These are phyloP conservation scores for Tetradesmus lagerheimii DNA, from an alignment of 139 green algal species.

Conservation along the genomic window DNA sequence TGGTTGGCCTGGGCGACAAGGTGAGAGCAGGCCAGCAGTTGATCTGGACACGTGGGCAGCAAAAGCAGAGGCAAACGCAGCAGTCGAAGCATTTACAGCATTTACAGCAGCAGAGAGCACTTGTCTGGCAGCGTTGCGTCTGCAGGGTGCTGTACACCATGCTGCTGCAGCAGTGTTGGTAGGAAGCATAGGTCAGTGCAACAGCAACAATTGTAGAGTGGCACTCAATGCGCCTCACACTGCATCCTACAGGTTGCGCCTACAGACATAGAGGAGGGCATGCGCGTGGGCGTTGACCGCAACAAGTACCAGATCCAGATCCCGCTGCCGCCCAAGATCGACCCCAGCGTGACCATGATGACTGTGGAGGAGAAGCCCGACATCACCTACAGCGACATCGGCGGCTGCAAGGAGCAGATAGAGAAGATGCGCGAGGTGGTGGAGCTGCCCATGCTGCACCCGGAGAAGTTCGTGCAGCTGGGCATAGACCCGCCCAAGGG, in stretches of 20 bases:
- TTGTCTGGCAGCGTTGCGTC: neutral
- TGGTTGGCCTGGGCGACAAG: constrained; percentile 97
- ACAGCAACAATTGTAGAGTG: neutral
- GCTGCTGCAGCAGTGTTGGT: neutral
- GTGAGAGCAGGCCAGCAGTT: constrained; percentile 63
- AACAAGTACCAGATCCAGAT: constrained; percentile 99
- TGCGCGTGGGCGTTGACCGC: constrained; percentile 98
- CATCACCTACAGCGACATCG: constrained; percentile 97
- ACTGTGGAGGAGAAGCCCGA: constrained; percentile 99
- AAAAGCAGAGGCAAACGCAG: neutral
- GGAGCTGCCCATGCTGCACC: constrained; percentile 98
- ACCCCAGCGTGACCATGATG: constrained; percentile 99
- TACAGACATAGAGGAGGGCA: constrained; percentile 99
- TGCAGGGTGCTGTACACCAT: neutral
- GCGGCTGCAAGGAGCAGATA: constrained; percentile 98
- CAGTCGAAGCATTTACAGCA: no score
- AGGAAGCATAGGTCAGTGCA: neutral
- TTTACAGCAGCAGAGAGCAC: no score
- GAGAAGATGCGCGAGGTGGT: constrained; percentile 98
- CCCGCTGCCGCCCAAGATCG: constrained; percentile 98
- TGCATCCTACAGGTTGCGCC: constrained; percentile 68
- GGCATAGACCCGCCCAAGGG: constrained; percentile 99
- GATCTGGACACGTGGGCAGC: neutral
- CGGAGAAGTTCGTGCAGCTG: constrained; percentile 98
- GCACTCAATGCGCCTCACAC: neutral